phyloP scores from a whole-genome alignment of 2,329 filamentous ascomycete genomes.

The Arthroderma sp. region DNA sequence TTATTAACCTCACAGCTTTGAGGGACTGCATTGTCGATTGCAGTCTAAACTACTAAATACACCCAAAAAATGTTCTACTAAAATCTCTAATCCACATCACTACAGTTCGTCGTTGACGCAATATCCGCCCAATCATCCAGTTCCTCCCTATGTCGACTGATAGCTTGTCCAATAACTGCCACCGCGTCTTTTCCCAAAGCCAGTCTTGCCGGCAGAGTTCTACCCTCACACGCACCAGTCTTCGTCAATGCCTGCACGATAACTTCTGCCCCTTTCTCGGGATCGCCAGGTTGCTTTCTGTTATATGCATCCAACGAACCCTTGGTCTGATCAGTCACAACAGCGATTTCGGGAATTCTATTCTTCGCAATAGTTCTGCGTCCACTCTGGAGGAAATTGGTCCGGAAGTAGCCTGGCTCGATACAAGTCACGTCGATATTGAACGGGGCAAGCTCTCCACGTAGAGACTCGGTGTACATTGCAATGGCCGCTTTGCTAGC shows the following conservation, averaged over 20 bases:
- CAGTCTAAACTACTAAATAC: no score
- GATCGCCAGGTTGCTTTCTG: slow-evolving; percentile 16
- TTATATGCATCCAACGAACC: neutral
- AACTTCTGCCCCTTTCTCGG: slow-evolving; percentile 15
- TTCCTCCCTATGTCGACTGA: neutral
- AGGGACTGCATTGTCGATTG: no score
- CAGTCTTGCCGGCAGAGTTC: slow-evolving; percentile 14
- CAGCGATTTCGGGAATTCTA: neutral
- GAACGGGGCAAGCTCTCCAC: slow-evolving; percentile 15
- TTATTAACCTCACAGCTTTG: no score
- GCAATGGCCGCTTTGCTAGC: slow-evolving; percentile 2
- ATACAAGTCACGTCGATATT: slow-evolving; percentile 17
- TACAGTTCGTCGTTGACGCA: neutral
- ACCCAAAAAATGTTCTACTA: no score
- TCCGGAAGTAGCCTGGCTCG: slow-evolving; percentile 18
- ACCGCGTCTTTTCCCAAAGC: slow-evolving; percentile 17
- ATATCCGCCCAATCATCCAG: slow-evolving; percentile 1
- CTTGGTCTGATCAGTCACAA: neutral
- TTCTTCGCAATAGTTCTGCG: neutral
- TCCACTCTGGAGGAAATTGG: slow-evolving; percentile 12
- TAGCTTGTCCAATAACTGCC: neutral
- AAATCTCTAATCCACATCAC: neutral
- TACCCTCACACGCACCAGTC: slow-evolving; percentile 16
- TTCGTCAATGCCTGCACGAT: slow-evolving; percentile 17
- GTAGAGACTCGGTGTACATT: slow-evolving; percentile 12